Percentiles rank a stretch among this genome's conserved stretches.
Evolutionary conservation across 768 basidiomycete species (phyloP).

Genomic region (Fomitopsis pulvina): DNA sequence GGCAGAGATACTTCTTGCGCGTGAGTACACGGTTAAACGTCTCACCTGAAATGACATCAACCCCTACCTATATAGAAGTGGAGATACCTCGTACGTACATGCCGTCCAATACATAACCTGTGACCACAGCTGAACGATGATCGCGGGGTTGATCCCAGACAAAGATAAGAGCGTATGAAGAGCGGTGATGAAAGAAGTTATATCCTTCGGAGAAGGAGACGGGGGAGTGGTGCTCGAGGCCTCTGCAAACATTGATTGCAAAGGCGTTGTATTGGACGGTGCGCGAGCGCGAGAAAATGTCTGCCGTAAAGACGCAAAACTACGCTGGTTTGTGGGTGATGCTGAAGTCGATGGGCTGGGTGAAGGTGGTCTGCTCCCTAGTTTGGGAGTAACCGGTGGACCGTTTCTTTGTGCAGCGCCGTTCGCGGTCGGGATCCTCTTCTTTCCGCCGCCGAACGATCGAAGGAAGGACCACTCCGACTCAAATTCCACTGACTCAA

Average conservation of each 20-base stretch:
- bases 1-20: slow-evolving; percentile 93
- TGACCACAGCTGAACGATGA: slow-evolving; percentile 89
- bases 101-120: slow-evolving; percentile 99
- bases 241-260: slow-evolving; percentile 39
- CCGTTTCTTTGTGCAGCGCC: slow-evolving; percentile 4
- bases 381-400: slow-evolving; percentile 38
- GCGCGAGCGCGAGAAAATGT: slow-evolving; percentile 50
- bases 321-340: slow-evolving; percentile 37
- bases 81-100: slow-evolving; percentile 44
- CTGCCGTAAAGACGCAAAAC: slow-evolving; percentile 62
- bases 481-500: slow-evolving; percentile 85
- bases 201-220: slow-evolving; percentile 38
- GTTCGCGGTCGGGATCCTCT: slow-evolving; percentile 26
- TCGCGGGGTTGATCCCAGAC: slow-evolving; percentile 85
- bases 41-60: slow-evolving; percentile 46
- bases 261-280: slow-evolving; percentile 36
- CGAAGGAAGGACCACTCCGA: slow-evolving; percentile 92
- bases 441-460: slow-evolving; percentile 63
- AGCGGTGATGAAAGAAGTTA: slow-evolving; percentile 79
- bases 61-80: neutral
- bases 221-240: slow-evolving; percentile 34
- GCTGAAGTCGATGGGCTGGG: slow-evolving; percentile 39
- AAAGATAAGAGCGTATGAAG: slow-evolving; percentile 77
- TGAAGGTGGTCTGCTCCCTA: slow-evolving; percentile 41
- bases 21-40: slow-evolving; percentile 80